Base-by-base conservation (phyloP, 805 yeast species). In the Kluyveromyces dobzhanskii region DNA sequence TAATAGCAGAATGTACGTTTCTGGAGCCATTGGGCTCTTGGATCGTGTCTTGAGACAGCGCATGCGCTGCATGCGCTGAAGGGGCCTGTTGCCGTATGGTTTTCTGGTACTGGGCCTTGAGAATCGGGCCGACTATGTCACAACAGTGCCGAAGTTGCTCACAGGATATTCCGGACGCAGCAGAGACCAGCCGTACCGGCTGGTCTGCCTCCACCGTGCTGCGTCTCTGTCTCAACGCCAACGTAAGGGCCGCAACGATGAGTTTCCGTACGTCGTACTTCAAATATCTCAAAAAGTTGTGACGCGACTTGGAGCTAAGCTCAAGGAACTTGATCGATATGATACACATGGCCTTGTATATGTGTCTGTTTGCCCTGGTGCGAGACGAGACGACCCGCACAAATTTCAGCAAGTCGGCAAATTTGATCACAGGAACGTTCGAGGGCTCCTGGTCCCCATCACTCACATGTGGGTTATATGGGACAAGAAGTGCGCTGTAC, bases 281-380 rank as follows among this genome's bases (percentile, higher is more conserved):
- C 16, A 53, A 33, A 32, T 32, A 44, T 25, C 37, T 38, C 53
- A 55, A 48, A 30, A 48, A 53, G 19, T 54, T 48, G 5, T 41
- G 34, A 16, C 30, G n/a, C 16, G 48, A 49, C 14, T 26, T 32
- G 10, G 21, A 19, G 40, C 57, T 51, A 32, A 46, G 40, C 12
- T 47, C 48, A 12, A 52, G 33, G 40, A 54, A 53, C 35, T 53
- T 54, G 17, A 49, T 36, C 3, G 47, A 35, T 26, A 54, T 46
- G 33, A 53, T 50, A 39, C 59, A 53, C 4, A 49, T 45, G 21
- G 45, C 50, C 32, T 54, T 54, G 32, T 54, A 54, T 29, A 53
- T 57, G 26, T 37, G 24, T 24, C 39, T 31, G 2, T 54, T 35
- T 1, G 52, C 41, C 10, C 32, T 42, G 3, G 52, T 44, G 34